Evolutionary conservation across 1,284 basidiomycete species (phyloP), one percentile per base, ranked within the genome.

Genomic region (Malassezia caprae): DNA sequence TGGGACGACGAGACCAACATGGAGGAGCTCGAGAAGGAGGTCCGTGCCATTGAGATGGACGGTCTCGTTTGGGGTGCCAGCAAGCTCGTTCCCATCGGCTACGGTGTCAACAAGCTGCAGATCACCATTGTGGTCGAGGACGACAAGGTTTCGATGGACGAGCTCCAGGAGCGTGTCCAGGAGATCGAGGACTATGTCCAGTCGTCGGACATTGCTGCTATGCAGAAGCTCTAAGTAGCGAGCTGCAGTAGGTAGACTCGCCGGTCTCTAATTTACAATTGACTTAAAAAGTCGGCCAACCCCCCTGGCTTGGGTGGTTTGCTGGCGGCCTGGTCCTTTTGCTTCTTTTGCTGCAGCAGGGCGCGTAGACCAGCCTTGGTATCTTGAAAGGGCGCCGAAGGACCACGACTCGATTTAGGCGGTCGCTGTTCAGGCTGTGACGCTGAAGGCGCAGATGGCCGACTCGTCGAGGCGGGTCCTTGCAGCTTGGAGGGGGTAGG

Each of bases 1-100:
- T 74, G 91, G 93, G 93, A 98, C 76, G 91, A 96, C 77, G 90
- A 96, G 81, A 99, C 93, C 58, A 88, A 96, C 79, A 90, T 99
- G 89, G 81, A 76, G 50, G 85, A 79, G 53, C 81, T 98, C 66
- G 93, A 98, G 78, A 77, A 80, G 39, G 71, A 79, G 40, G 90
- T 98, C 54, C 85, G 93, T 63, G 84, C 85, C 27, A 85, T 98
- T 72, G 83, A 90, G 77, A 80, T 83, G 80, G 86, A 88, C 56
- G 93, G 94, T 75, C 85, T 99, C 62, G 82, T 96, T 51, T 98
- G 94, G 93, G 90, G 90, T 56, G 61, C 64, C 48, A 64, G 84
- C 79, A 90, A 88, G 79, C 80, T 93, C 53, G 90, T 96, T 58
- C 81, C 93, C 55, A 84, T 98, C 72, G 94, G 93, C 60, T 96